phyloP scores from a whole-genome alignment of 2,329 filamentous ascomycete species.

The Thielaviopsis euricoi region DNA sequence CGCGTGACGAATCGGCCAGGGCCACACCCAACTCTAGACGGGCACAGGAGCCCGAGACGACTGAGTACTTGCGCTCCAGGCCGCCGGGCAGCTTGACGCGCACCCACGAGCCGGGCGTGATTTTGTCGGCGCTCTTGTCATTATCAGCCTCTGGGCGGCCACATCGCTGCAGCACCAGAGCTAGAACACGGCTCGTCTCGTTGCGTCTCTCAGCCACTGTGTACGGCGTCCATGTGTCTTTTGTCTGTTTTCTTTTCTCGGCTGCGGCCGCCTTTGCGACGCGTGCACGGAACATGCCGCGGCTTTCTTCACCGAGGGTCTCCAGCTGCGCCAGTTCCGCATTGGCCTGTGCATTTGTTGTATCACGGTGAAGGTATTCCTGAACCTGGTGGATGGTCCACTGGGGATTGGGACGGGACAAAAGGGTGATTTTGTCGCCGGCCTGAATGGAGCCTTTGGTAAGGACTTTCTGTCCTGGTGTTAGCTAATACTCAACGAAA shows the following conservation, averaged over 20 bases:
- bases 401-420: slow-evolving; percentile 36
- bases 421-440: slow-evolving; percentile 39
- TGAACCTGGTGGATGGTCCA: slow-evolving; percentile 50
- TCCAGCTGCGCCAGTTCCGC: slow-evolving; percentile 33
- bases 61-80: slow-evolving; percentile 41
- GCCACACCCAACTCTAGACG: slow-evolving; percentile 42
- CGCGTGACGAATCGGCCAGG: slow-evolving; percentile 34
- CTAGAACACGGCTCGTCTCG: slow-evolving; percentile 34
- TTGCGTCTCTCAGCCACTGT: slow-evolving; percentile 30
- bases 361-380: slow-evolving; percentile 42
- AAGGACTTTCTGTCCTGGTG: slow-evolving; percentile 28
- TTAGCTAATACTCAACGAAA: neutral
- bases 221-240: slow-evolving; percentile 28
- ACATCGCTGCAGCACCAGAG: slow-evolving; percentile 34
- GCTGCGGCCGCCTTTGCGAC: slow-evolving; percentile 30
- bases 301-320: slow-evolving; percentile 32
- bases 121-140: slow-evolving; percentile 16
- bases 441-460: slow-evolving; percentile 34
- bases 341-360: slow-evolving; percentile 33
- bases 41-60: slow-evolving; percentile 32
- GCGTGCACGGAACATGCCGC: slow-evolving; percentile 30
- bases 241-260: slow-evolving; percentile 15
- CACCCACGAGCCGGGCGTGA: slow-evolving; percentile 32
- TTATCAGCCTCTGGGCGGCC: slow-evolving; percentile 17
- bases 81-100: slow-evolving; percentile 39